Percentiles rank a stretch among this genome's conserved stretches.
Conservation (phyloP, 2,329 filamentous ascomycete species). For the Colletotrichum spaethianum region DNA sequence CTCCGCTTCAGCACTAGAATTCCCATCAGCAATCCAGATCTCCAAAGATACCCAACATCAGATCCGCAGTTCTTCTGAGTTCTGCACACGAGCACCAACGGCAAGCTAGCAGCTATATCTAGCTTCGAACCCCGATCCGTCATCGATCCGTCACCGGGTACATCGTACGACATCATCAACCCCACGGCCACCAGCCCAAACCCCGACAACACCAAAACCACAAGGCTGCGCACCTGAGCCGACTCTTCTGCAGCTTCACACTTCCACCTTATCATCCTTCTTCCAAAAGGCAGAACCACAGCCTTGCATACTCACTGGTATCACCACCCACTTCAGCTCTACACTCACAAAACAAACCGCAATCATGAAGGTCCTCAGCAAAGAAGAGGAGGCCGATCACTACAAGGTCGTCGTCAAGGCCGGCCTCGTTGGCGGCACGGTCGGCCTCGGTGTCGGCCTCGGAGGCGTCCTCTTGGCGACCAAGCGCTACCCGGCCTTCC, state of each 20-base stretch:
- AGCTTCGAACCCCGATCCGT: conserved; percentile 23
- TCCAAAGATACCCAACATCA: neutral
- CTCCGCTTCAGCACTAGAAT: neutral
- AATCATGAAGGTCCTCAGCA: conserved; percentile 94
- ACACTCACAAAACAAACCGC: conserved; percentile 41
- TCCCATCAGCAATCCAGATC: neutral
- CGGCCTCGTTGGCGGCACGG: conserved; percentile 79
- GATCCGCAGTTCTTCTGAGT: neutral
- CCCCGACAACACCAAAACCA: conserved; percentile 19
- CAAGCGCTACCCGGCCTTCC: conserved; percentile 82
- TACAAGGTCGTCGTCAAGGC: conserved; percentile 86
- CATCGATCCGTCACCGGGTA: conserved; percentile 32
- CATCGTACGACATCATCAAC: conserved; percentile 37
- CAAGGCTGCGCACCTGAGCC: conserved; percentile 21
- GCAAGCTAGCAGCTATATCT: conserved; percentile 4
- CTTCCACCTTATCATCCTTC: neutral
- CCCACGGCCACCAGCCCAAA: conserved; percentile 23
- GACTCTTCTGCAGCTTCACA: conserved; percentile 19
- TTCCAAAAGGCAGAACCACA: conserved; percentile 20
- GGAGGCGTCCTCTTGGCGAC: conserved; percentile 78
- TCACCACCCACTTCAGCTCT: neutral
- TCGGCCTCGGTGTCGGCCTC: conserved; percentile 77
- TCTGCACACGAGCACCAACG: conserved; percentile 12
- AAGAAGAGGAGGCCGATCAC: conserved; percentile 91
- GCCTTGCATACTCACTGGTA: neutral